Conservation (phyloP, 2,329 filamentous ascomycete genomes). For the Fonsecaea pedrosoi region DNA sequence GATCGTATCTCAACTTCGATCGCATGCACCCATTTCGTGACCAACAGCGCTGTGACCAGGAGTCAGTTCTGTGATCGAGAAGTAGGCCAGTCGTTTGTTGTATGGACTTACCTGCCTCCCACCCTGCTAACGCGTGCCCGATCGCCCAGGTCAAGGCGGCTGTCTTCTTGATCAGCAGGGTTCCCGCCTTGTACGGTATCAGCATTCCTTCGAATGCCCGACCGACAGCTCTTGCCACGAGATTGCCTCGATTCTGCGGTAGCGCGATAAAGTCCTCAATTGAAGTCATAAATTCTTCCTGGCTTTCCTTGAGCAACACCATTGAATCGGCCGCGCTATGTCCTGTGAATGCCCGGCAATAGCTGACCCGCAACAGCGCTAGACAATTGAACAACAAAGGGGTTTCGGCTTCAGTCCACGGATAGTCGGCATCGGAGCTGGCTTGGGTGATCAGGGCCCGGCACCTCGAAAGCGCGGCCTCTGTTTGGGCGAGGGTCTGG, state of each 20-base stretch:
- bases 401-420: conserved; percentile 48
- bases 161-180: conserved; percentile 44
- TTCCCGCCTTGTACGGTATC: conserved; percentile 42
- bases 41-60: conserved; percentile 40
- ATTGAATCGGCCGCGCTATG: conserved; percentile 43
- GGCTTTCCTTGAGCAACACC: conserved; percentile 42
- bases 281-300: conserved; percentile 39
- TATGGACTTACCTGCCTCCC: conserved; percentile 42
- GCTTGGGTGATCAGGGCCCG: conserved; percentile 62
- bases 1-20: conserved; percentile 39
- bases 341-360: conserved; percentile 44
- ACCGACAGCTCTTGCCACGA: conserved; percentile 42
- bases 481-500: conserved; percentile 39
- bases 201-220: conserved; percentile 44
- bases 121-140: conserved; percentile 46
- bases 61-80: conserved; percentile 8
- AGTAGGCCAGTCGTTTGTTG: not conserved
- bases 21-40: conserved; percentile 46
- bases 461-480: conserved; percentile 43
- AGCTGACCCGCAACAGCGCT: conserved; percentile 45
- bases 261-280: conserved; percentile 41
- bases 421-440: conserved; percentile 80
- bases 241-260: conserved; percentile 39
- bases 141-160: conserved; percentile 45
- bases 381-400: conserved; percentile 47